Conservation (phyloP, 1,284 basidiomycete species). For the Tylopilus sp. region DNA sequence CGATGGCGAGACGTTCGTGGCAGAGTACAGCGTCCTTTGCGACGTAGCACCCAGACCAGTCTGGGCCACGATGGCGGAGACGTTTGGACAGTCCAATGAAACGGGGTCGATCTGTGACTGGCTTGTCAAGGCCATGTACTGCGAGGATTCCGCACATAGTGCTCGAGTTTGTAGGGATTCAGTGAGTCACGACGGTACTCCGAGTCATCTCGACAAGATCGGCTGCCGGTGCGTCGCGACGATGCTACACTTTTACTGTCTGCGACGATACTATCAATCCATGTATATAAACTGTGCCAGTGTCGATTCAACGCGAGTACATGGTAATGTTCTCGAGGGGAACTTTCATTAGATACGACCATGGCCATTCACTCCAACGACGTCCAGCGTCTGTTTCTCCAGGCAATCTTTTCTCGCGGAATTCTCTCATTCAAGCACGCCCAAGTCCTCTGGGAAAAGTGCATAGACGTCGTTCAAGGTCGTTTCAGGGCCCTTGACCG, state of each 20-base stretch:
- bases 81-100: constrained; percentile 85
- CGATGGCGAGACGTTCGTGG: constrained; percentile 92
- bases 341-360: neutral
- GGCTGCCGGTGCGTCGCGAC: neutral
- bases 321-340: no score
- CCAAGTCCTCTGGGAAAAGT: constrained; percentile 60
- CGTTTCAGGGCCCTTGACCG: neutral
- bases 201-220: constrained; percentile 6
- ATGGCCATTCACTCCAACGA: constrained; percentile 50
- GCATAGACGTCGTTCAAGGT: constrained; percentile 61
- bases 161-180: neutral
- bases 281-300: neutral
- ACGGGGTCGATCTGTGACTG: constrained; percentile 61
- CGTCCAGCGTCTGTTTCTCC: constrained; percentile 70
- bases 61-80: constrained; percentile 88
- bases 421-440: constrained; percentile 60
- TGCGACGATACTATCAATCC: no score
- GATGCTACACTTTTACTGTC: no score
- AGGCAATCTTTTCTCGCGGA: constrained; percentile 67
- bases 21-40: constrained; percentile 77
- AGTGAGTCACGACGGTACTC: neutral
- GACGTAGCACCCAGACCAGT: constrained; percentile 93
- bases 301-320: no score
- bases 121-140: constrained; percentile 73
- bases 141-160: constrained; percentile 88